Evolutionary conservation across 306 rosid genomes (phyloP).

Genomic region (Prunus dulcis): DNA sequence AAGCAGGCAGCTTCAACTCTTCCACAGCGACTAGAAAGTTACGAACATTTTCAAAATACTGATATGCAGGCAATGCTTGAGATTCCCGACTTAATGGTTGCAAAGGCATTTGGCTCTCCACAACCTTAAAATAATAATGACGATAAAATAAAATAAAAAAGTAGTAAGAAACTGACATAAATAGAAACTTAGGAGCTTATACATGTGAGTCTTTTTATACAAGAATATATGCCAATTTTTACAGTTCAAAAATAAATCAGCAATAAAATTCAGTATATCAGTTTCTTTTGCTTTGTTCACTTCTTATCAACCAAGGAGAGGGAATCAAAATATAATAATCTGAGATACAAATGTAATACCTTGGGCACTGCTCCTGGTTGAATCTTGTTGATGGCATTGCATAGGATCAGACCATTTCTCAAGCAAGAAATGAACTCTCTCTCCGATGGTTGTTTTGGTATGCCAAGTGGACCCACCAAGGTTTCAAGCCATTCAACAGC

Average conservation of each 20-base stretch:
- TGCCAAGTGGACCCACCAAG: constrained; percentile 67
- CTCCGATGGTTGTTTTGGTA: constrained; percentile 73
- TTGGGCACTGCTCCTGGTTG: constrained; percentile 80
- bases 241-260: not conserved
- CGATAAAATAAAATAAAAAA: not conserved
- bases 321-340: not conserved
- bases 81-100: constrained; percentile 57
- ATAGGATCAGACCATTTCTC: constrained; percentile 76
- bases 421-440: constrained; percentile 83
- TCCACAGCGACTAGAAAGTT: constrained; percentile 73
- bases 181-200: not conserved
- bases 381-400: constrained; percentile 91
- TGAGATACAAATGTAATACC: constrained; percentile 38
- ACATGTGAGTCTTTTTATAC: not conserved
- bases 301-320: not conserved
- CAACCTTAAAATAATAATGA: constrained; percentile 54
- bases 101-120: constrained; percentile 57
- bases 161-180: not conserved
- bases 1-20: constrained; percentile 75
- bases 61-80: constrained; percentile 89
- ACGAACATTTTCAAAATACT: constrained; percentile 89
- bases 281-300: not conserved
- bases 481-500: constrained; percentile 87
- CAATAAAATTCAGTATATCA: not conserved
- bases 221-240: not conserved